phyloP scores from a whole-genome alignment of 2,329 filamentous ascomycete species.

The Colletotrichum australisinense region DNA sequence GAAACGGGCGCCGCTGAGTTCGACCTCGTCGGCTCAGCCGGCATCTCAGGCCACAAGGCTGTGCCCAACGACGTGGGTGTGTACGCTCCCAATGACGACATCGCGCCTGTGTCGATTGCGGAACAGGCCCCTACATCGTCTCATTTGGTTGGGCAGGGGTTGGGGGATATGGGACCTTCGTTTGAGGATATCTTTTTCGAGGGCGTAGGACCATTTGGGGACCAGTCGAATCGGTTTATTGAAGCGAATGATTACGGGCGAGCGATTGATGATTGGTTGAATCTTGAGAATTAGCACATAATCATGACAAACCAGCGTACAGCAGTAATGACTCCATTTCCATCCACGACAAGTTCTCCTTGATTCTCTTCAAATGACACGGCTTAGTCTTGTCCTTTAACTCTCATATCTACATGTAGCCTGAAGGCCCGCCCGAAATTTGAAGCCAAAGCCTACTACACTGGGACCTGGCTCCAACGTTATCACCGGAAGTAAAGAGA shows the following conservation, averaged over 20 bases:
- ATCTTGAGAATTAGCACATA: neutral
- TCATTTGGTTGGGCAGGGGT: neutral
- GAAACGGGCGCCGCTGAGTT: conserved; percentile 43
- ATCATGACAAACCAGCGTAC: neutral
- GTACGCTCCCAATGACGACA: conserved; percentile 47
- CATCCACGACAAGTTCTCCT: neutral
- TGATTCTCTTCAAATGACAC: no score
- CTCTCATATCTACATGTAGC: no score
- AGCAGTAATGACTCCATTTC: neutral
- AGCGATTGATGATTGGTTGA: conserved; percentile 50
- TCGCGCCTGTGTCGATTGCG: neutral
- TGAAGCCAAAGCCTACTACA: neutral
- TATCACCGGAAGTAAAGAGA: neutral
- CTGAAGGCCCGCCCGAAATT: no score
- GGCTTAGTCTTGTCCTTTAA: no score
- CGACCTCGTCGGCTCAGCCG: conserved; percentile 50
- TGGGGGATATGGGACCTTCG: conserved; percentile 16
- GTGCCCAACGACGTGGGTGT: conserved; percentile 47
- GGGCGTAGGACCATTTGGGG: conserved; percentile 36
- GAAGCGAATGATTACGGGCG: conserved; percentile 48
- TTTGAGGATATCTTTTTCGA: conserved; percentile 39
- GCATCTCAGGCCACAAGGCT: conserved; percentile 51
- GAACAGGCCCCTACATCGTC: neutral
- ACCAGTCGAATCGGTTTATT: conserved; percentile 44
- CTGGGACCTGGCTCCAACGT: neutral